Evolutionary conservation across 352 stramenopile genomes (phyloP), one percentile per base, ranked within the genome.

Genomic region (Stramenopiles sp.): DNA sequence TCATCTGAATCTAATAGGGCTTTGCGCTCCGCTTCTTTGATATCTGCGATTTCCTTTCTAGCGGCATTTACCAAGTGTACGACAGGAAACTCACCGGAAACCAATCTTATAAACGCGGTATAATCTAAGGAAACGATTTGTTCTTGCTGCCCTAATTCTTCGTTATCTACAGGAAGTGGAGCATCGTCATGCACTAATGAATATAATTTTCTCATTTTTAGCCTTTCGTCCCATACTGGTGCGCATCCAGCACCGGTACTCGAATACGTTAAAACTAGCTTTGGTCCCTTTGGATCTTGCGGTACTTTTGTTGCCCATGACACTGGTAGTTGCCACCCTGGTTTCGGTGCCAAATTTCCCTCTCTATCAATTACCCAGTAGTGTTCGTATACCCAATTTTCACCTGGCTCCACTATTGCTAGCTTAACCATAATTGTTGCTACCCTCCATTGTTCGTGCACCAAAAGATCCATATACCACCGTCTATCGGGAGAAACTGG

Each of bases 391-490:
- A 85, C 81, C 67, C 86, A 87, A 81, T 88, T 88, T 7, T 83
- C 55, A 32, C 85, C 85, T 14, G 84, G 83, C 44, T 95, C 91
- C 0, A 85, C 81, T 0, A 92, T 44, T 7, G 90, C 88, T 7
- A 95, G 85, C 44, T 92, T 88, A 0, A 90, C 85, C 1, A 95
- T 82, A 1, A 94, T 86, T 81, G 92, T 88, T 25, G 91, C 89
- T 0, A 94, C 85, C 71, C 92, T 87, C 0, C 90, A 86, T 78
- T 94, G 88, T 75, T 95, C 91, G 7, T 86, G 85, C 27, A 90
- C 82, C 30, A 88, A 88, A 4, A 95, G 83, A 33, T 94, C 87
- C 0, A 95, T 82, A 0, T 87, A 87, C 39, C 92, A 95, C 55
- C 88, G 85, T 4, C 89, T 86, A 80, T 95, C 90, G 0, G 89